phyloP scores from a whole-genome alignment of 2,329 filamentous ascomycete species.

The Penicillium sp. region DNA sequence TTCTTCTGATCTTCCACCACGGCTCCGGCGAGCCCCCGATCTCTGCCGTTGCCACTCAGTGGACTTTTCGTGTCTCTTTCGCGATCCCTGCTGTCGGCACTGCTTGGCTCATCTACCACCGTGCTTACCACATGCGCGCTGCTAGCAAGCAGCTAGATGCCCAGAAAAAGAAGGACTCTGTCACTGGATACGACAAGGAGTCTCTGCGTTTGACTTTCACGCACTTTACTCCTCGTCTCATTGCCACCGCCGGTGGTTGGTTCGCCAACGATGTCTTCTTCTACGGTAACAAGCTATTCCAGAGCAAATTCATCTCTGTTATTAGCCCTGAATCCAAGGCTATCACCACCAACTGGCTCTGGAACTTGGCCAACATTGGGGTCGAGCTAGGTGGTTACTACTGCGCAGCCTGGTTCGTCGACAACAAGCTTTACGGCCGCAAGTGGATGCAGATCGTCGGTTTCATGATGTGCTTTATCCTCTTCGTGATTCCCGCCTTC shows the following conservation, averaged over 20 bases:
- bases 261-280: conserved; percentile 98
- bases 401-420: conserved; percentile 77
- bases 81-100: conserved; percentile 86
- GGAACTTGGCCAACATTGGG: conserved; percentile 85
- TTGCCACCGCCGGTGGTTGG: conserved; percentile 85
- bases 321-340: conserved; percentile 64
- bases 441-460: conserved; percentile 95
- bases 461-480: conserved; percentile 87
- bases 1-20: conserved; percentile 83
- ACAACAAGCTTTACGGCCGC: conserved; percentile 93
- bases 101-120: conserved; percentile 90
- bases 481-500: conserved; percentile 89
- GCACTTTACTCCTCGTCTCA: conserved; percentile 77
- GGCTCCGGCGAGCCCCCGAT: conserved; percentile 72
- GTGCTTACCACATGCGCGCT: conserved; percentile 86
- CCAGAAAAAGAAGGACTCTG: conserved; percentile 79
- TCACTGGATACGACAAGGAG: conserved; percentile 84
- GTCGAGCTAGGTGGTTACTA: conserved; percentile 87
- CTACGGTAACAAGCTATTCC: conserved; percentile 98
- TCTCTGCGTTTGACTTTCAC: conserved; percentile 72
- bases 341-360: conserved; percentile 81
- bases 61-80: conserved; percentile 87
- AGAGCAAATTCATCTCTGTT: conserved; percentile 78
- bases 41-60: conserved; percentile 69
- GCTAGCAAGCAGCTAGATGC: conserved; percentile 75